Base-by-base conservation (phyloP, 495 filamentous ascomycete species). In the Lophiostoma macrostomum region DNA sequence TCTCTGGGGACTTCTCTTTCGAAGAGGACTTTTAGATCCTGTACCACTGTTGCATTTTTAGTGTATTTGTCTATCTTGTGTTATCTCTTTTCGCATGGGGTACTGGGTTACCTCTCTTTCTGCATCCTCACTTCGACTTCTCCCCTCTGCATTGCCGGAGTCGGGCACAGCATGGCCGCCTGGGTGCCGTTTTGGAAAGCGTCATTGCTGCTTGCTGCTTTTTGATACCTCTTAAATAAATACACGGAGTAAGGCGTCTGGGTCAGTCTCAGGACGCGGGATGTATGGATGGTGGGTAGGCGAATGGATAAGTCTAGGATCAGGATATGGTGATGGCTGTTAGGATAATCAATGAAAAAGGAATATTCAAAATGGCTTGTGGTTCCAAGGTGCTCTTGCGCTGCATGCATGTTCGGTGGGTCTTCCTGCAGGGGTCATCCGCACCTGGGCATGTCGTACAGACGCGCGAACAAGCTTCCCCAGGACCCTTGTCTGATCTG, bases 21-120 rank as follows among this genome's bases (percentile, higher is more conserved):
- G 91, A 98, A 63, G 93, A 98, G 62, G 93, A 98, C 76, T 98
- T 98, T 70, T 98, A 86, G 77, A 76, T 68, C 40, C 20, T n/a
- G 42, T 47, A 24, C 32, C 18, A 12, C n/a, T n/a, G n/a, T n/a
- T n/a, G n/a, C n/a, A n/a, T n/a, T n/a, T n/a, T n/a, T n/a, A n/a
- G n/a, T n/a, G n/a, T n/a, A n/a, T n/a, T n/a, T n/a, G n/a, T n/a
- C n/a, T 13, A 10, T 28, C 19, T 29, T 40, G 6, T 39, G 14
- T 16, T 31, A 12, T 20, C 40, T 19, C 22, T 30, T 24, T 50
- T 16, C 25, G 49, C 54, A 57, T 51, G 49, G 31, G n/a, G 32
- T 49, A 47, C 49, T 53, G 48, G 39, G 19, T 31, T 41, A 37
- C 36, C 38, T 53, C 27, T 25, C 18, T 25, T 46, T 20, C 18